Evolutionary conservation across 805 yeast genomes (phyloP), one percentile per base, ranked within the genome.

Genomic region (Ogataea pini): DNA sequence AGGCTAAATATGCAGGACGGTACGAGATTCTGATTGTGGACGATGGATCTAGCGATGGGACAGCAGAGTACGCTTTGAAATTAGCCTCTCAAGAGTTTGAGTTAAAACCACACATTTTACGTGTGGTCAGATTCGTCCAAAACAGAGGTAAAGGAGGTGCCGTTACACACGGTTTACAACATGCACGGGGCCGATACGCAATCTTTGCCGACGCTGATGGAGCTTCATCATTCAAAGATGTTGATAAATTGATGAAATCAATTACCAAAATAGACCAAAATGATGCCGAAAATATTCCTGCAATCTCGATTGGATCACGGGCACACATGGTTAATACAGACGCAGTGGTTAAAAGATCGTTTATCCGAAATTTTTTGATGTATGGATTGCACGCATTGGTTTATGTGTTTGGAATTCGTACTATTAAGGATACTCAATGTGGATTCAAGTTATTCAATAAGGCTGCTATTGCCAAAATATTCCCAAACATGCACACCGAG

Each of bases 121-220:
- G 92, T 57, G 90, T 89, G 37, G 75, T 88, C n/a, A 76, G 75
- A 55, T 75, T 94, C 52, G 79, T 69, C 19, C 66, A 79, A 53
- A 94, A 94, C 65, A 77, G 99, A 59, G 99, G 99, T 20, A 92
- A 92, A 70, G 95, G 95, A 29, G 97, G 98, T 10, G 99, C 98
- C 0, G 98, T 94, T 0, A 82, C 95, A 14, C 97, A 92, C 67
- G 99, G 99, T 6, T 70, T 94, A 65, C 78, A 84, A 58, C 82
- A 81, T 59, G 71, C 84, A 3, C 72, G 89, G 36, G 99, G 98
- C 10, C 65, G 74, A 48, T 84, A 78, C 58, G 80, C 82, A 9
- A 75, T 94, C 8, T 94, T 94, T 72, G 98, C 96, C 1, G 99
- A 94, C 69, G 99, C 98, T 1, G 99, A 94, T 69, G 98, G 98